Percentiles rank a stretch among this genome's conserved stretches.
These are phyloP conservation scores for Ophidiomyces ophidiicola DNA, from an alignment of 2,329 filamentous ascomycete genomes.

Conservation along the genomic window DNA sequence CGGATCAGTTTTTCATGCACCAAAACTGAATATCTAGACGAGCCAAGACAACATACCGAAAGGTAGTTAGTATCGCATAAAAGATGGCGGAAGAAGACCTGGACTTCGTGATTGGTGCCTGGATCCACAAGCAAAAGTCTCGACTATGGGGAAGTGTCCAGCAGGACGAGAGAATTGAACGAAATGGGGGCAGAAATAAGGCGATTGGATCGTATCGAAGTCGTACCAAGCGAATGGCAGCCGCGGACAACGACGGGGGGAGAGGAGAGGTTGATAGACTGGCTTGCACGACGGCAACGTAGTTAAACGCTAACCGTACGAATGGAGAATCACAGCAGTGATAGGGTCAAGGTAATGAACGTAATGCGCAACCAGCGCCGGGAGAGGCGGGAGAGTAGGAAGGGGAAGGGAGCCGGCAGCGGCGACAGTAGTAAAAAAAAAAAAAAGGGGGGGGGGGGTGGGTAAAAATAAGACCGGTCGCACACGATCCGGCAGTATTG, in stretches of 20 bases:
- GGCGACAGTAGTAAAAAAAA: background rate
- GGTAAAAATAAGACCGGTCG: conserved; percentile 1
- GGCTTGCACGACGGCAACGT: background rate
- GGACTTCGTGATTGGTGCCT: too few relatives aligned
- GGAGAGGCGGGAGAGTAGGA: background rate
- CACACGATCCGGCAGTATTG: conserved; percentile 10
- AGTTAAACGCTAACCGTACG: background rate
- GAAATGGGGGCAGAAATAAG: too few relatives aligned
- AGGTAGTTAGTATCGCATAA: too few relatives aligned
- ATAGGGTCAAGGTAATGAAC: conserved; percentile 7
- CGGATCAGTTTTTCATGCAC: too few relatives aligned
- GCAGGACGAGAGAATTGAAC: too few relatives aligned
- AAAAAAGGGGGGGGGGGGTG: background rate
- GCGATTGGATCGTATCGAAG: too few relatives aligned
- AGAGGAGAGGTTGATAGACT: background rate
- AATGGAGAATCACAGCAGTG: background rate
- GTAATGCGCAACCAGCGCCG: conserved; percentile 10
- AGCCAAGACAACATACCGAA: too few relatives aligned
- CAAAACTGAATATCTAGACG: too few relatives aligned
- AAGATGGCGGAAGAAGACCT: too few relatives aligned
- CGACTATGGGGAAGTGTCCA: too few relatives aligned
- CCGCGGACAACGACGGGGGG: background rate
- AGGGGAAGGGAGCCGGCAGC: background rate
- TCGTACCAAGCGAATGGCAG: background rate
- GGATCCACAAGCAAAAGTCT: too few relatives aligned